These are phyloP conservation scores for Phaseolus lunatus DNA, from an alignment of 306 rosid species.

Conservation along the genomic window DNA sequence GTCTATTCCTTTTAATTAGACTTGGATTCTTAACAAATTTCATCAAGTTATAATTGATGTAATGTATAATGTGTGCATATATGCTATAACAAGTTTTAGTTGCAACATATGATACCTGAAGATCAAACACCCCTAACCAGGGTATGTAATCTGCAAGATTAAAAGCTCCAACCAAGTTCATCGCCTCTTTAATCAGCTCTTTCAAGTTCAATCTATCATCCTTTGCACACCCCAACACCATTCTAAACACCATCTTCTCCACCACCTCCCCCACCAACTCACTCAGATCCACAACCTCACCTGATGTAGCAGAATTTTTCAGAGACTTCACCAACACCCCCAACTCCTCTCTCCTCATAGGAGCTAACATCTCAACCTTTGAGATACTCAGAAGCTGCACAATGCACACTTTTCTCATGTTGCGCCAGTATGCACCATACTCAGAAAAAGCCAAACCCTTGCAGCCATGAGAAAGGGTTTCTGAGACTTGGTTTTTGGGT, in stretches of 20 bases:
- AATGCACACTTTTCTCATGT: constrained; percentile 39
- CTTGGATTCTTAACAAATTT: too few relatives aligned
- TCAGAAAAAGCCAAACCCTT: constrained; percentile 30
- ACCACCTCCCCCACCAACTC: not conserved
- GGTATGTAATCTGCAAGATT: constrained; percentile 46
- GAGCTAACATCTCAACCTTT: constrained; percentile 42
- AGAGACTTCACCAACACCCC: not conserved
- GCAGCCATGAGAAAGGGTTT: not conserved
- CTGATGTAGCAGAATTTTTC: not conserved
- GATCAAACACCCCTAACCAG: not conserved
- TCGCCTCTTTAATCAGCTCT: not conserved
- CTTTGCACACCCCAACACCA: not conserved
- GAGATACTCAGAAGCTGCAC: constrained; percentile 28
- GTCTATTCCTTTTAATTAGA: too few relatives aligned
- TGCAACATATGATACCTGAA: constrained; percentile 31
- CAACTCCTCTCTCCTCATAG: constrained; percentile 32
- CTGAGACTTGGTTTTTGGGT: not conserved
- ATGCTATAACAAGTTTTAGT: too few relatives aligned
- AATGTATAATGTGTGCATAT: too few relatives aligned
- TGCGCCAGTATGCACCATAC: constrained; percentile 48
- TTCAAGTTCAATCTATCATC: constrained; percentile 30
- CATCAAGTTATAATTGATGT: too few relatives aligned
- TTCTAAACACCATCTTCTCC: not conserved
- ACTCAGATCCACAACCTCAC: constrained; percentile 34
- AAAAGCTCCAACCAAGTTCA: not conserved